phyloP scores from a whole-genome alignment of 2,329 filamentous ascomycete genomes.

The Ilyonectria mors-panacis region DNA sequence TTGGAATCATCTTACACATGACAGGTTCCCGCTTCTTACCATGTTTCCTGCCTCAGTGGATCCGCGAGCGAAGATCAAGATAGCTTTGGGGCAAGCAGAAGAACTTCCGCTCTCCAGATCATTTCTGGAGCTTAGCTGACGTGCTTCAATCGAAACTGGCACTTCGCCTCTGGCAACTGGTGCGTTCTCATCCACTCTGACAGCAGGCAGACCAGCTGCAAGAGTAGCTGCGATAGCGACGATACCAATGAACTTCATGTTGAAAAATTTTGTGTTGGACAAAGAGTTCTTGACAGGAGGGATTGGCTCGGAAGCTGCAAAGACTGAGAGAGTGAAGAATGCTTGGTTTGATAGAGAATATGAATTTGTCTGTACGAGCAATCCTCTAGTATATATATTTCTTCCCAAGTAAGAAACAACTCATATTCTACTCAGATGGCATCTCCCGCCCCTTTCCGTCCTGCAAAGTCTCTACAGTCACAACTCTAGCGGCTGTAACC shows the following conservation, averaged over 20 bases:
- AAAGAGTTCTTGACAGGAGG: background rate
- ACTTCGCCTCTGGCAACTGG: background rate
- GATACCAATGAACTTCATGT: slow-evolving; percentile 19
- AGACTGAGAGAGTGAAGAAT: background rate
- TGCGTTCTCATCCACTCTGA: background rate
- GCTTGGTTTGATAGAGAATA: background rate
- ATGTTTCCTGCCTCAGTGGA: slow-evolving; percentile 58
- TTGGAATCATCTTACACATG: too few species aligned
- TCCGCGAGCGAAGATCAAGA: slow-evolving; percentile 59
- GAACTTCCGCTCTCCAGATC: slow-evolving; percentile 50
- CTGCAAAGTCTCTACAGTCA: background rate
- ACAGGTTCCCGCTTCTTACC: slow-evolving; percentile 41
- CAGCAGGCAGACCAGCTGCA: background rate
- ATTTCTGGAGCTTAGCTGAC: slow-evolving; percentile 41
- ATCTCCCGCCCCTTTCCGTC: background rate
- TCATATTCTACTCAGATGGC: background rate
- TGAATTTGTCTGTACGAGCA: background rate
- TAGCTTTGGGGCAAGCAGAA: slow-evolving; percentile 53
- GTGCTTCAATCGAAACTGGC: slow-evolving; percentile 28
- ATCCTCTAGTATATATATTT: background rate
- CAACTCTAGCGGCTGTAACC: background rate
- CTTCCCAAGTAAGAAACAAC: background rate
- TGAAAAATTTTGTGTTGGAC: background rate
- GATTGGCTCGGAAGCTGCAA: background rate
- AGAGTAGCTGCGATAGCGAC: slow-evolving; percentile 5